A percentile compares a stretch with the other conserved stretches of the same genome.
Evolutionary conservation across 1,139 yeast species (phyloP).

Genomic region (Lodderomyces margitis): DNA sequence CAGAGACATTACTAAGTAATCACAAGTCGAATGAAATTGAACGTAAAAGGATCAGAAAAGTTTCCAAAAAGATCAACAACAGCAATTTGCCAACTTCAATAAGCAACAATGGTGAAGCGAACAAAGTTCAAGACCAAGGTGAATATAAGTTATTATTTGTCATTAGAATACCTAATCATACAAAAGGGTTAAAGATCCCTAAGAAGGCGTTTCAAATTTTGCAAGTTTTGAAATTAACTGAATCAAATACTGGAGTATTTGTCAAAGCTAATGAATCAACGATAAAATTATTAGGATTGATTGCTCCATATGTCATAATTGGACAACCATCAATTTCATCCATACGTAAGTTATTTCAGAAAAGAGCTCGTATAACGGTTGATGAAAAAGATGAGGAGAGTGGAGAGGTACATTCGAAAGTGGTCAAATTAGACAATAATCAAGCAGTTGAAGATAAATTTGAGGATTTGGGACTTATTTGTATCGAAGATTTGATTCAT

Average conservation of each 20-base stretch:
- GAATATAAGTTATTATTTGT: slow-evolving; percentile 59
- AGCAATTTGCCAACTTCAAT: slow-evolving; percentile 11
- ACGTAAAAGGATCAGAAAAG: slow-evolving; percentile 61
- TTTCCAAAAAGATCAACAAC: slow-evolving; percentile 40
- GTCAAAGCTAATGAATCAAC: slow-evolving; percentile 57
- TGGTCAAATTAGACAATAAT: slow-evolving; percentile 62
- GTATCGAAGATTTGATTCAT: slow-evolving; percentile 77
- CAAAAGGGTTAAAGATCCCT: slow-evolving; percentile 63
- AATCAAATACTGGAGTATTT: slow-evolving; percentile 67
- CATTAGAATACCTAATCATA: slow-evolving; percentile 59
- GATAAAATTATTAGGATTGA: slow-evolving; percentile 58
- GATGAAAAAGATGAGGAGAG: slow-evolving; percentile 28
- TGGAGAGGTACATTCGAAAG: slow-evolving; percentile 28
- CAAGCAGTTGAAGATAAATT: slow-evolving; percentile 69
- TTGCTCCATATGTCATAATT: slow-evolving; percentile 69
- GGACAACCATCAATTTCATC: slow-evolving; percentile 73
- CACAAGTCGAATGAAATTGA: slow-evolving; percentile 65
- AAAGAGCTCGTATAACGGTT: slow-evolving; percentile 61
- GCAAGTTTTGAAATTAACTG: slow-evolving; percentile 54
- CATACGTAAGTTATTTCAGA: slow-evolving; percentile 69
- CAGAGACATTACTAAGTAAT: slow-evolving; percentile 68
- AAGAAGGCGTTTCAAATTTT: slow-evolving; percentile 61
- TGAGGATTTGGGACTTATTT: slow-evolving; percentile 61
- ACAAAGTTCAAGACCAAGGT: slow-evolving; percentile 20
- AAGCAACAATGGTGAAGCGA: slow-evolving; percentile 19